Base-by-base conservation (phyloP, 352 stramenopile species). In the Phytopythium oedochilum region DNA sequence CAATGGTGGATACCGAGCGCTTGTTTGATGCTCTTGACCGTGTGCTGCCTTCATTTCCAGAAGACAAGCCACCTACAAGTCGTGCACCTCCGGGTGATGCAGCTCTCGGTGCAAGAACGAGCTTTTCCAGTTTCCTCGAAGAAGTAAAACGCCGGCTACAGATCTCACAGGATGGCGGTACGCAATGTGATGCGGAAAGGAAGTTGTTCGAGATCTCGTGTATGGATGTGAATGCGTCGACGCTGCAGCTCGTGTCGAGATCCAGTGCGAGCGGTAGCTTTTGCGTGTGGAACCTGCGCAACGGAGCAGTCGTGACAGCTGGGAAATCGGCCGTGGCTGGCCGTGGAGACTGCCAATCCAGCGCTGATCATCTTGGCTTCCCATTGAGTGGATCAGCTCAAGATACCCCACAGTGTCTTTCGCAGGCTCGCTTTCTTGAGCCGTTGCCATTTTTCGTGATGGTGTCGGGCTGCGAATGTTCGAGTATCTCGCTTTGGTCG, bases 221-320 rank as follows among this genome's bases (percentile, higher is more conserved):
- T n/a, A 67, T 86, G 25, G 71, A 73, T 43, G 48, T 66, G 9
- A 59, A 80, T 38, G 35, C 44, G 4, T 48, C 65, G 7, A 39
- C 68, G 9, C 39, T 59, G 11, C 58, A 61, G 8, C 39, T 86
- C 2, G 38, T 79, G 20, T 70, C 73, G 8, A 56, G 62, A 3
- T 84, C 71, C 1, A 57, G 60, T 5, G 55, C 42, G 22, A 59
- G 78, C 29, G 59, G 52, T 0, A 68, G 51, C 0, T 80, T 84
- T 40, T 84, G 73, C 26, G 55, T 76, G 7, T 86, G 75, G 75
- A 80, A 78, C 49, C 25, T 80, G 11, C 66, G 68, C 34, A 77
- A 75, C 47, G 65, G 55, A 0, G 50, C 61, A 4, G 60, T 83
- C 3, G 28, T 72, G 18, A 67, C 54, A 47, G 68, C 42, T 34